Conservation (phyloP, 208 protist species). For the Leishmania gerbilli region DNA sequence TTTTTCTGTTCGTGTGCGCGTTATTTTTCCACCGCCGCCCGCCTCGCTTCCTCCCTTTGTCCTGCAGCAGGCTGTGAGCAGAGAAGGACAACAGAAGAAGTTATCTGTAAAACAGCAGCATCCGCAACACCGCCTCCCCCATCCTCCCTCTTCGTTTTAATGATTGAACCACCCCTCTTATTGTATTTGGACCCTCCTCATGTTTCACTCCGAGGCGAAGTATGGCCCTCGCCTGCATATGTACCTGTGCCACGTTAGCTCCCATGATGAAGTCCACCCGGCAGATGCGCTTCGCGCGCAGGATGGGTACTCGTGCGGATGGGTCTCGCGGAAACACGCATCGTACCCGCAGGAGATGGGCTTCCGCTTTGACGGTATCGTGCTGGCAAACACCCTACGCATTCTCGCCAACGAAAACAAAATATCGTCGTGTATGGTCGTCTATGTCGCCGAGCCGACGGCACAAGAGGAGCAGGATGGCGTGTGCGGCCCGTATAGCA, state of each 20-base stretch:
- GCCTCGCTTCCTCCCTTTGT: background rate
- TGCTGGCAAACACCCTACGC: conserved; percentile 67
- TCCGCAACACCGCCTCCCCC: too few species aligned
- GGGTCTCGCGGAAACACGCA: conserved; percentile 85
- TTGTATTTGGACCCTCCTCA: background rate
- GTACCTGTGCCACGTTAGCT: conserved; percentile 77
- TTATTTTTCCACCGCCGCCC: background rate
- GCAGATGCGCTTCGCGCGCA: conserved; percentile 59
- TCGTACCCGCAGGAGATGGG: conserved; percentile 89
- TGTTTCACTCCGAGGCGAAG: conserved; percentile 55
- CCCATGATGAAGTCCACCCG: conserved; percentile 71
- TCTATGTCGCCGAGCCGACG: conserved; percentile 66
- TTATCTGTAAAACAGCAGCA: background rate
- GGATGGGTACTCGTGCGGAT: conserved; percentile 59
- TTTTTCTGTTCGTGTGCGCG: conserved; percentile 1
- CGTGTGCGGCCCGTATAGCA: conserved; percentile 53
- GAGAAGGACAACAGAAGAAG: background rate
- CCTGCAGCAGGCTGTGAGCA: background rate
- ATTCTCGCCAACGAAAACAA: conserved; percentile 86
- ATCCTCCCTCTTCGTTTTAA: background rate
- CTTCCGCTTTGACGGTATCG: conserved; percentile 88
- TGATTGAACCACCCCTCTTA: background rate
- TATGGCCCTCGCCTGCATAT: conserved; percentile 74
- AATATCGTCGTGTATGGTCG: conserved; percentile 82
- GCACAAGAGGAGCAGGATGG: conserved; percentile 56